phyloP scores from a whole-genome alignment of 306 rosid genomes.

The Cajanus cajan region DNA sequence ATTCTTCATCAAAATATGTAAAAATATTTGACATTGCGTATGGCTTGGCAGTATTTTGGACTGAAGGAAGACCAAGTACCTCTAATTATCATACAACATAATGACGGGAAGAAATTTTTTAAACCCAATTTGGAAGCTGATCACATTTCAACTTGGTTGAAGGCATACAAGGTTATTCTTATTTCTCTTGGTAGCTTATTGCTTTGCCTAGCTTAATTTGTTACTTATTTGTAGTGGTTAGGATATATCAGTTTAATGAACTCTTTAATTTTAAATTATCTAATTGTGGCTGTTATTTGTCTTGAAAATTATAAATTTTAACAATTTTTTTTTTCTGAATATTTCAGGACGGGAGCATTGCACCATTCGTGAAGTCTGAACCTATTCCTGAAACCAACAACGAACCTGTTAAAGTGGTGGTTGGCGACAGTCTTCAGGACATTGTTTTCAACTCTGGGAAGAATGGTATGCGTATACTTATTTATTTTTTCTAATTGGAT shows the following conservation, averaged over 20 bases:
- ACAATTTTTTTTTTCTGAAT: constrained; percentile 9
- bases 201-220: neutral
- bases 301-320: neutral
- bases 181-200: neutral
- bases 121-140: constrained; percentile 67
- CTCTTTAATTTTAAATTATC: neutral
- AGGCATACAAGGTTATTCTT: constrained; percentile 74
- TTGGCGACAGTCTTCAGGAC: constrained; percentile 70
- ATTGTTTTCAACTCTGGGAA: constrained; percentile 75
- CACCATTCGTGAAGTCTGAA: constrained; percentile 66
- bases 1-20: neutral
- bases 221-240: neutral
- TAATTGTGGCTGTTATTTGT: neutral
- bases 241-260: neutral
- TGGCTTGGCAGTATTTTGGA: constrained; percentile 74
- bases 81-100: constrained; percentile 66
- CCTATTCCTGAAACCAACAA: constrained; percentile 79
- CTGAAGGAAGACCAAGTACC: constrained; percentile 82
- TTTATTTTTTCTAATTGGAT: neutral
- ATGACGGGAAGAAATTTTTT: constrained; percentile 66
- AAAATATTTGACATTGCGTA: constrained; percentile 19
- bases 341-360: constrained; percentile 74
- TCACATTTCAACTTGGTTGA: constrained; percentile 71
- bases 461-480: constrained; percentile 52
- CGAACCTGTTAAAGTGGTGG: constrained; percentile 93